Evolutionary conservation across 1,284 basidiomycete species (phyloP).

Genomic region (Thelephora terrestris): DNA sequence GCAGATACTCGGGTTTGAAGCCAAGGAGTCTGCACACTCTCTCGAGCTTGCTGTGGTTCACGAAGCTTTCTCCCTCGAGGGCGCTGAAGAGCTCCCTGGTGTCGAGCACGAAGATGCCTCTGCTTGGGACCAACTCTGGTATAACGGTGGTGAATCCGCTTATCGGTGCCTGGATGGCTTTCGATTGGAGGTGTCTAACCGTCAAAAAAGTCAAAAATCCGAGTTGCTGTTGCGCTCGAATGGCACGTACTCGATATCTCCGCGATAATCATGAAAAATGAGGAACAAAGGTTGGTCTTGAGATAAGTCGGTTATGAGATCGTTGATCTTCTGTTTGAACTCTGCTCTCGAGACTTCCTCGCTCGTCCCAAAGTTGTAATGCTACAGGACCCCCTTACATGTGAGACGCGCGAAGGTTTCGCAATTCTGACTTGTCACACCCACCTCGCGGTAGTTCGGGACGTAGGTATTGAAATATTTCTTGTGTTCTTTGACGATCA

Average conservation of each 20-base stretch:
- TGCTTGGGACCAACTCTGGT: constrained; percentile 39
- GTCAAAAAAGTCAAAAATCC: background rate
- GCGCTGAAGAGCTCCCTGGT: constrained; percentile 65
- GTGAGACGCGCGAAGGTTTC: background rate
- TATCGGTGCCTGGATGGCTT: constrained; percentile 39
- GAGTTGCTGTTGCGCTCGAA: background rate
- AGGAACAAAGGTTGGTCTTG: constrained; percentile 58
- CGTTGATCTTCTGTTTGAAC: constrained; percentile 43
- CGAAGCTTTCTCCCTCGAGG: constrained; percentile 46
- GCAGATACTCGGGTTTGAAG: constrained; percentile 44
- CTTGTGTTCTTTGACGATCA: constrained; percentile 54
- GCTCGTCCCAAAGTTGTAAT: constrained; percentile 58
- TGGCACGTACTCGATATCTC: constrained; percentile 57
- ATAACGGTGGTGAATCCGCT: constrained; percentile 43
- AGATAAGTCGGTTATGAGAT: constrained; percentile 34
- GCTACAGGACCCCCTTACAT: constrained; percentile 25
- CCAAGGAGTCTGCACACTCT: constrained; percentile 52
- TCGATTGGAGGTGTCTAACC: constrained; percentile 42
- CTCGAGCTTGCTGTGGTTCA: constrained; percentile 44
- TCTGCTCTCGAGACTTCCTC: constrained; percentile 36
- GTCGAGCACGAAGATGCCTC: constrained; percentile 58
- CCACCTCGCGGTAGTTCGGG: constrained; percentile 47
- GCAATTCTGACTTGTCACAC: constrained; percentile 9
- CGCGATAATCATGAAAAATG: constrained; percentile 66
- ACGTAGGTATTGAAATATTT: constrained; percentile 55